phyloP scores from a whole-genome alignment of 2,329 filamentous ascomycete genomes.

The Alternaria sp. region DNA sequence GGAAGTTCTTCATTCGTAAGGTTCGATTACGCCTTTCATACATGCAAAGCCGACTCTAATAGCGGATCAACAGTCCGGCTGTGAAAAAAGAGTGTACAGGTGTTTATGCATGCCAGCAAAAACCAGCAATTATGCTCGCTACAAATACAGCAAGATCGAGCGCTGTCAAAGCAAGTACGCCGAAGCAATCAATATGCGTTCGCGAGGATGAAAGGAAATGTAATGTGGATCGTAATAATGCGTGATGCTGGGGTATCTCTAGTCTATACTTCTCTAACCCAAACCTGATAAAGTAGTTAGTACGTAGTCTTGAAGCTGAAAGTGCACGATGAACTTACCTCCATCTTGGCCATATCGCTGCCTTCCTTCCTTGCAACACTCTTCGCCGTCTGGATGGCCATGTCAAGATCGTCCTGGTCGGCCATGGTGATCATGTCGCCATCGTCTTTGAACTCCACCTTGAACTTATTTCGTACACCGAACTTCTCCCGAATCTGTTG shows the following conservation, averaged over 20 bases:
- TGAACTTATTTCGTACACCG: slow-evolving; percentile 75
- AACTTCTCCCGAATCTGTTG: slow-evolving; percentile 88
- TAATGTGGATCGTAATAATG: slow-evolving; percentile 25
- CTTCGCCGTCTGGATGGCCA: slow-evolving; percentile 76
- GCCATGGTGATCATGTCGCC: slow-evolving; percentile 97
- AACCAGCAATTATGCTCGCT: slow-evolving; percentile 36
- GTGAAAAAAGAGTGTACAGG: slow-evolving; percentile 32
- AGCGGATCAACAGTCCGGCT: slow-evolving; percentile 49
- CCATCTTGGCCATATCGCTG: slow-evolving; percentile 88
- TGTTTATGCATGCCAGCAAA: slow-evolving; percentile 3
- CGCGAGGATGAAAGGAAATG: slow-evolving; percentile 17
- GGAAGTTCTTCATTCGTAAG: not conserved
- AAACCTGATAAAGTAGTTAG: slow-evolving; percentile 55
- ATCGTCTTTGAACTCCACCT: slow-evolving; percentile 88
- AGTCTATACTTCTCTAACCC: slow-evolving; percentile 53
- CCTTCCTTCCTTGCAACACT: slow-evolving; percentile 73
- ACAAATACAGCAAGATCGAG: slow-evolving; percentile 35
- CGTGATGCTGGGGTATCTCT: slow-evolving; percentile 48
- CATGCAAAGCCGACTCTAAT: slow-evolving; percentile 21
- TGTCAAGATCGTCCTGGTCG: slow-evolving; percentile 93
- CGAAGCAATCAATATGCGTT: slow-evolving; percentile 15
- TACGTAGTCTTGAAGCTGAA: not conserved
- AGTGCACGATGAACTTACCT: slow-evolving; percentile 67
- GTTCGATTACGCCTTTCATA: slow-evolving; percentile 10
- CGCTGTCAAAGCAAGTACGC: slow-evolving; percentile 16